A percentile compares a stretch with the other conserved stretches of the same genome.
phyloP scores from a whole-genome alignment of 2,329 filamentous ascomycete genomes.

The Blumeriella jaapii region DNA sequence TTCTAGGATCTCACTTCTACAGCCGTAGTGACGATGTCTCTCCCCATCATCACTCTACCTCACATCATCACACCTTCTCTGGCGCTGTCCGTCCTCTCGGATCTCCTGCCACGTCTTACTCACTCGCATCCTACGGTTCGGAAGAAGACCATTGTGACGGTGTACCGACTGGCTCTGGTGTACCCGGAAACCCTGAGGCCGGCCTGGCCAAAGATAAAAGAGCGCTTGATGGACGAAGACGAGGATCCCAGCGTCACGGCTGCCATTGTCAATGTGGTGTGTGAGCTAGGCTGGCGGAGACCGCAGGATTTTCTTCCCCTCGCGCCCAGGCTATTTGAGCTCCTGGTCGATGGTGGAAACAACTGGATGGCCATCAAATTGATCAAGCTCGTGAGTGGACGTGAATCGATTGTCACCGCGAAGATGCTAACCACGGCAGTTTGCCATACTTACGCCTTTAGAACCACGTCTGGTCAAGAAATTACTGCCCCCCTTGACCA shows the following conservation, averaged over 20 bases:
- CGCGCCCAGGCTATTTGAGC: constrained; percentile 81
- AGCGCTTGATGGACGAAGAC: constrained; percentile 76
- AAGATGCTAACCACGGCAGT: constrained; percentile 52
- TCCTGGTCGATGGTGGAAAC: constrained; percentile 83
- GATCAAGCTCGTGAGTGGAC: constrained; percentile 69
- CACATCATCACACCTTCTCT: constrained; percentile 90
- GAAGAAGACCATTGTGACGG: constrained; percentile 91
- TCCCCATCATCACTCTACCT: constrained; percentile 82
- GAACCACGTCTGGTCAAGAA: constrained; percentile 89
- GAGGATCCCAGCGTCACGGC: constrained; percentile 92
- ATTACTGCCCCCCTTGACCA: constrained; percentile 77
- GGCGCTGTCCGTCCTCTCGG: constrained; percentile 77
- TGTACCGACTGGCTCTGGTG: constrained; percentile 89
- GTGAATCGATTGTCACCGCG: constrained; percentile 37
- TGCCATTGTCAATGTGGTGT: constrained; percentile 92
- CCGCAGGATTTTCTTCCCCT: constrained; percentile 89
- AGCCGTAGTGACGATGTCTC: constrained; percentile 63
- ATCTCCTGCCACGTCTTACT: constrained; percentile 73
- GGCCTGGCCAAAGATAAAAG: constrained; percentile 96
- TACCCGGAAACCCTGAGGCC: constrained; percentile 88
- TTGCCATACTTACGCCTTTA: constrained; percentile 84
- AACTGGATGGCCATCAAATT: constrained; percentile 99
- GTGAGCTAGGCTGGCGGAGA: constrained; percentile 86
- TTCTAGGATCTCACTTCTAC: constrained; percentile 60
- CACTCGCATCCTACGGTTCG: constrained; percentile 78